Evolutionary conservation across 2,329 filamentous ascomycete species (phyloP).

Genomic region (Rutstroemia sp.): DNA sequence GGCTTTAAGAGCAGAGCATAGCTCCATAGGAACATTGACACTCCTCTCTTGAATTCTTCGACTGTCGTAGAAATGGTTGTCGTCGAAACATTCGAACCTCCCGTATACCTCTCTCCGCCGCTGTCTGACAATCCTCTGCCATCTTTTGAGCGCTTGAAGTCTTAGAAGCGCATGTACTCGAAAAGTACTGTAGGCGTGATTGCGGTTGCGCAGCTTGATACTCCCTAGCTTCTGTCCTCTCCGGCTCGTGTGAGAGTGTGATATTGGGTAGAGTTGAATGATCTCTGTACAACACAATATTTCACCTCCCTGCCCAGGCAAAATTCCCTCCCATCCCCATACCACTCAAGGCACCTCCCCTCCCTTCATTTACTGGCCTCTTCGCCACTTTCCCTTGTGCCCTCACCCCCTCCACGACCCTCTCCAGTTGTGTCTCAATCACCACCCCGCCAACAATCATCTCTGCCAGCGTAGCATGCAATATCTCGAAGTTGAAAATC

Average conservation of each 20-base stretch:
- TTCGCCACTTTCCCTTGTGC: slow-evolving; percentile 72
- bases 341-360: slow-evolving; percentile 38
- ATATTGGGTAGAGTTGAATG: too few relatives aligned
- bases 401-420: slow-evolving; percentile 78
- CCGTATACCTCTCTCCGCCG: too few relatives aligned
- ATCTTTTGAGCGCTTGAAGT: too few relatives aligned
- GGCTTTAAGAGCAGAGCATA: not conserved
- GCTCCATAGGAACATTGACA: not conserved
- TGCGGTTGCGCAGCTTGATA: too few relatives aligned
- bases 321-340: slow-evolving; percentile 30
- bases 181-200: too few relatives aligned
- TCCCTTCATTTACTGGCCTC: slow-evolving; percentile 66
- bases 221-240: too few relatives aligned
- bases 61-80: too few relatives aligned
- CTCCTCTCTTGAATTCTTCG: not conserved
- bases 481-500: slow-evolving; percentile 97
- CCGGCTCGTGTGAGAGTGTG: not conserved
- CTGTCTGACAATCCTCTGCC: too few relatives aligned
- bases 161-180: too few relatives aligned
- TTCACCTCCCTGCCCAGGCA: slow-evolving; percentile 30
- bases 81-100: too few relatives aligned
- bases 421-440: slow-evolving; percentile 82
- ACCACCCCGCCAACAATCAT: slow-evolving; percentile 96
- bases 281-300: not conserved
- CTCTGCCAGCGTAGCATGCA: slow-evolving; percentile 84